Evolutionary conservation across 257 asterid species (phyloP), one percentile per base, ranked within the genome.

Genomic region (Mentha longifolia): DNA sequence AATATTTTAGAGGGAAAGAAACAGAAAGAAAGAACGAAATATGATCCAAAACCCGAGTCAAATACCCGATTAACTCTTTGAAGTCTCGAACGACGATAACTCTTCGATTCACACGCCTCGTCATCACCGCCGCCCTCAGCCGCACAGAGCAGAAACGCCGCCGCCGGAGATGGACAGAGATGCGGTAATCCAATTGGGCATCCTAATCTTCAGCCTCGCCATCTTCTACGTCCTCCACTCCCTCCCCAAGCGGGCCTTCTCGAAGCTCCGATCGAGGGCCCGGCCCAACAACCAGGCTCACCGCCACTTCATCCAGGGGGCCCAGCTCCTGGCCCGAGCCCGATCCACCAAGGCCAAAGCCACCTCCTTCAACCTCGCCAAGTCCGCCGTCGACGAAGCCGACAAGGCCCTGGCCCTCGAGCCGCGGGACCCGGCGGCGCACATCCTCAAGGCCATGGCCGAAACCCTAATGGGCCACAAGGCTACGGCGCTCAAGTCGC

Each of bases 271-370:
- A 55, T 79, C 90, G 9, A 78, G 75, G 45, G 22, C 70, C 84
- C 90, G 95, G 0, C 87, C 95, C 76, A 84, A 60, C 75, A 65
- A 68, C 83, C 92, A 85, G 66, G 86, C 90, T 61, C 79, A 88
- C 75, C 90, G 90, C 74, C 96, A 90, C 84, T 87, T 92, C 88
- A 82, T 90, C 67, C 81, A 77, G 42, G 98, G 96, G 6, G 97
- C 98, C 30, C 91, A 88, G 68, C 65, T 84, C 86, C 88, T 92
- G 58, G 78, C 95, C 79, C 85, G 91, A 49, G 92, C 98, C 71
- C 89, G 89, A 79, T 88, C 97, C 69, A 47, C 81, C 35, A 72
- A 61, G 62, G 42, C 63, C 83, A 85, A 84, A 64, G 35, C 89
- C 65, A 56, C 84, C 66, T 78, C 92, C 58, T 12, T 77, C 73